Conservation (phyloP, 495 filamentous ascomycete species). For the Durotheca rogersii region DNA sequence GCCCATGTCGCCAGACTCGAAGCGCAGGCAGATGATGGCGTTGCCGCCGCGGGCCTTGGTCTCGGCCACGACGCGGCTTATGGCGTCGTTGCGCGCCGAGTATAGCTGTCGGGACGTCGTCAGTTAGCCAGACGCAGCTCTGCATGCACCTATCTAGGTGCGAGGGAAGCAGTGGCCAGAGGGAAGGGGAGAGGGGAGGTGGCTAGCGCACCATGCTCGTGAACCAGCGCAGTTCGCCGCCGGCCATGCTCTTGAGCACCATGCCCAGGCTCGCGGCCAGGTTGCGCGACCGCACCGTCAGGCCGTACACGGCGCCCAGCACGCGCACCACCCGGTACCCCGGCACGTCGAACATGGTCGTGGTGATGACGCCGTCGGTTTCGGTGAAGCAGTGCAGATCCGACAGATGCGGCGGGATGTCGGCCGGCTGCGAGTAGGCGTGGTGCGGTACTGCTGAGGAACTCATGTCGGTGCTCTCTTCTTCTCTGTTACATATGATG, state of each 20-base stretch:
- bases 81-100: conserved; percentile 55
- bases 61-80: conserved; percentile 56
- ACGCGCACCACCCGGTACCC: conserved; percentile 58
- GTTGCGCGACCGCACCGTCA: conserved; percentile 60
- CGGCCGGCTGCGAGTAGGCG: conserved; percentile 15
- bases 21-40: conserved; percentile 58
- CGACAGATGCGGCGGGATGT: conserved; percentile 38
- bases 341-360: conserved; percentile 53
- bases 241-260: conserved; percentile 52
- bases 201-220: conserved; percentile 46
- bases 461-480: conserved; percentile 3
- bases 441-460: conserved; percentile 3
- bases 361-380: conserved; percentile 58
- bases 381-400: conserved; percentile 60
- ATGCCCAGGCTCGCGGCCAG: conserved; percentile 43
- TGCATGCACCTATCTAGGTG: not conserved
- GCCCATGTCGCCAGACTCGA: conserved; percentile 52
- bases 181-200: not conserved
- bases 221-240: conserved; percentile 59
- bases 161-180: not conserved
- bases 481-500: too few species aligned
- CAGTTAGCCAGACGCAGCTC: too few species aligned
- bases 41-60: conserved; percentile 59
- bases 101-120: conserved; percentile 40
- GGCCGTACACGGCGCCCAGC: conserved; percentile 60